Evolutionary conservation across 2,329 filamentous ascomycete species (phyloP).

Genomic region (Elsinoe necatrix): DNA sequence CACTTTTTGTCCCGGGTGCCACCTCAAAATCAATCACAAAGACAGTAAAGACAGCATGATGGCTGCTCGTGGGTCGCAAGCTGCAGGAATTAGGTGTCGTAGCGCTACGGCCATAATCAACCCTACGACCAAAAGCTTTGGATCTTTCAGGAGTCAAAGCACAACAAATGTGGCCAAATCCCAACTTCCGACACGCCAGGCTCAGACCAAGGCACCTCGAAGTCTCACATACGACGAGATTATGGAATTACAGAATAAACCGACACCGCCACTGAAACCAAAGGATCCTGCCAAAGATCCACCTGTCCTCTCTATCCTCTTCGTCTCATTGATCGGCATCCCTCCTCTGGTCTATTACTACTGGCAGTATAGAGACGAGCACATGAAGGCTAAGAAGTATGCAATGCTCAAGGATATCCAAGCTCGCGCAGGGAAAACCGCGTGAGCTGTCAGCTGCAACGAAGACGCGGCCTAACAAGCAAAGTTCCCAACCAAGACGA

Average conservation of each 20-base stretch:
- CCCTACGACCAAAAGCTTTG: no score
- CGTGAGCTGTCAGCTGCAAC: background rate
- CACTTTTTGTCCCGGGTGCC: no score
- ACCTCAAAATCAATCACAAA: no score
- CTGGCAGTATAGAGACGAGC: slow-evolving; percentile 26
- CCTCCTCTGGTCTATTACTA: slow-evolving; percentile 26
- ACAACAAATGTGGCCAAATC: background rate
- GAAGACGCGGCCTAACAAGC: no score
- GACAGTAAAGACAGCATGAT: no score
- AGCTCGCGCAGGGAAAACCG: slow-evolving; percentile 12
- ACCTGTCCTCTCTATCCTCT: slow-evolving; percentile 13
- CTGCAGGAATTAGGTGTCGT: no score
- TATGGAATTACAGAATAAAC: background rate
- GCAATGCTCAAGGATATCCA: slow-evolving; percentile 25
- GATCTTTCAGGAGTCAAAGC: background rate
- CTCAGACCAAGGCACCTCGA: background rate
- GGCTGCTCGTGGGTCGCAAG: no score
- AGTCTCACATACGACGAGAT: slow-evolving; percentile 6
- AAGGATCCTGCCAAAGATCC: slow-evolving; percentile 7
- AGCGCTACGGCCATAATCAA: no score
- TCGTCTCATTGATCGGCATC: slow-evolving; percentile 22
- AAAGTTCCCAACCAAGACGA: background rate
- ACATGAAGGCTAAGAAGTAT: slow-evolving; percentile 29
- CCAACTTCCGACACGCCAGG: background rate
- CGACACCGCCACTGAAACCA: background rate